Conservation (phyloP, 2,329 filamentous ascomycete genomes). For the Claviceps sp. region DNA sequence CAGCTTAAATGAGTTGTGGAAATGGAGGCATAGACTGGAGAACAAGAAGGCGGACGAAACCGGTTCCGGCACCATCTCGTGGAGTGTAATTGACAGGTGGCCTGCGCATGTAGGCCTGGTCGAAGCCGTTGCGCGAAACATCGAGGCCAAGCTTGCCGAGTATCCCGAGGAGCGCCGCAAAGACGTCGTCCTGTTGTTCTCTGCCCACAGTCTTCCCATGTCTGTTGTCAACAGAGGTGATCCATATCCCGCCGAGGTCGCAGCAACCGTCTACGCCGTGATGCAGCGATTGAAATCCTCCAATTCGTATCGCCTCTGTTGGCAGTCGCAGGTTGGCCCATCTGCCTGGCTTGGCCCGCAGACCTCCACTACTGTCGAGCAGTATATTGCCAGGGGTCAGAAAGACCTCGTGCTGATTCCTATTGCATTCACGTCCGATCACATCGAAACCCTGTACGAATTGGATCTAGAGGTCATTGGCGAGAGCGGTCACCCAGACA, state of each 20-base stretch:
- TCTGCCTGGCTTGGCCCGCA: constrained; percentile 92
- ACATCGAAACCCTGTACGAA: constrained; percentile 94
- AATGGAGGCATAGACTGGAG: constrained; percentile 82
- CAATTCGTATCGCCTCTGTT: constrained; percentile 87
- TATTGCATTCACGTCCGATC: constrained; percentile 96
- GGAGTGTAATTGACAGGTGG: constrained; percentile 98
- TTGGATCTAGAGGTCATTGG: constrained; percentile 91
- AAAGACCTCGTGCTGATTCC: constrained; percentile 85
- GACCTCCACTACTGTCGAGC: constrained; percentile 74
- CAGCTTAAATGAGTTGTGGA: constrained; percentile 94
- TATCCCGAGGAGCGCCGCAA: constrained; percentile 74
- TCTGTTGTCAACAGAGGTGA: constrained; percentile 92
- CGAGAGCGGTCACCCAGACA: constrained; percentile 63
- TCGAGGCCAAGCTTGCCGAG: constrained; percentile 69
- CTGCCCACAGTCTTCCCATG: constrained; percentile 94
- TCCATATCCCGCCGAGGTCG: constrained; percentile 89
- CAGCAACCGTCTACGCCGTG: constrained; percentile 91
- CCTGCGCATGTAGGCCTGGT: constrained; percentile 82
- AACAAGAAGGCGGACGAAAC: constrained; percentile 49
- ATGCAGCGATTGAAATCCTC: constrained; percentile 80
- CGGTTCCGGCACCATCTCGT: constrained; percentile 60
- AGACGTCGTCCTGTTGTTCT: constrained; percentile 79
- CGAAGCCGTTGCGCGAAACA: constrained; percentile 84
- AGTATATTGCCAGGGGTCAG: constrained; percentile 82
- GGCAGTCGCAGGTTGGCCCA: constrained; percentile 96